These are phyloP conservation scores for Carex parvula DNA, from an alignment of 176 grass and related monocot genomes.

Conservation along the genomic window DNA sequence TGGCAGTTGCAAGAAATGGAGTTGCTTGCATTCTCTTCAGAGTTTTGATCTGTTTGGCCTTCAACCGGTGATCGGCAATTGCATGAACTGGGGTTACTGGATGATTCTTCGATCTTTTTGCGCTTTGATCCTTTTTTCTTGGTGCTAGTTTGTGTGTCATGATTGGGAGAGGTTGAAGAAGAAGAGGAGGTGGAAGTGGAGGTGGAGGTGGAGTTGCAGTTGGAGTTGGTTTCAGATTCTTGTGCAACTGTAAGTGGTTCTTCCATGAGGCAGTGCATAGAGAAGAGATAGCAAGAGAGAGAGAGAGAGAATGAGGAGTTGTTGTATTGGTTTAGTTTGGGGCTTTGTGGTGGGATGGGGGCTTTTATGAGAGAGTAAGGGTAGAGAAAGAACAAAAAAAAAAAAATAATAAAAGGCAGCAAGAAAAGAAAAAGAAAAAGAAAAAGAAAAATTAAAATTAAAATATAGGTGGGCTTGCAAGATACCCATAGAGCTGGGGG, in stretches of 20 bases:
- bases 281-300: slow-evolving; percentile 11
- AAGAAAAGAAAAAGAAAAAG: not conserved
- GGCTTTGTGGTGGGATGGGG: slow-evolving; percentile 13
- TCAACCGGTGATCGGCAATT: slow-evolving; percentile 3
- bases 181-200: slow-evolving; percentile 26
- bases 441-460: not conserved
- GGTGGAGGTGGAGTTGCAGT: slow-evolving; percentile 30
- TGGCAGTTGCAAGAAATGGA: slow-evolving; percentile 12
- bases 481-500: not conserved
- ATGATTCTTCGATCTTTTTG: slow-evolving; percentile 16
- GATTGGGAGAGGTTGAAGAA: slow-evolving; percentile 20
- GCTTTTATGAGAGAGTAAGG: slow-evolving; percentile 16
- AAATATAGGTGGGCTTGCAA: not conserved
- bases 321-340: slow-evolving; percentile 23
- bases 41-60: not conserved
- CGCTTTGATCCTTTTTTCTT: slow-evolving; percentile 8
- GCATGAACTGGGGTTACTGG: not conserved
- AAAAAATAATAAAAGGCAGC: not conserved
- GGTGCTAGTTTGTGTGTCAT: not conserved
- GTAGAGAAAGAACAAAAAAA: slow-evolving; percentile 1
- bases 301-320: slow-evolving; percentile 23
- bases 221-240: slow-evolving; percentile 24
- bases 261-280: slow-evolving; percentile 21
- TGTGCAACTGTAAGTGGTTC: slow-evolving; percentile 28
- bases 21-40: slow-evolving; percentile 15